These are phyloP conservation scores for Oenanthe javanica DNA, from an alignment of 140 eudicot species.

Conservation along the genomic window DNA sequence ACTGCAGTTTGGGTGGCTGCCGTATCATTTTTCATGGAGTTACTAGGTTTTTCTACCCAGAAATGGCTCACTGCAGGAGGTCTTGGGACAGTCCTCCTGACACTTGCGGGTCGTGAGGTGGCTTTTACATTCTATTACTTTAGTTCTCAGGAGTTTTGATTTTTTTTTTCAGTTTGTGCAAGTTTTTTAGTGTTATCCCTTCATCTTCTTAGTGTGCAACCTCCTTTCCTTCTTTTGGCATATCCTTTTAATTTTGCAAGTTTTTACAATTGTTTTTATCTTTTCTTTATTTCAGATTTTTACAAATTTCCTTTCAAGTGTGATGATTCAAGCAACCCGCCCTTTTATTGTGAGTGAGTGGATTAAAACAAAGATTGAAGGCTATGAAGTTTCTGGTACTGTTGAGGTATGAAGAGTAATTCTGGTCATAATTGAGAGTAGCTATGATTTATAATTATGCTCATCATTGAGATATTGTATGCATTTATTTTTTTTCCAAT, in stretches of 20 bases:
- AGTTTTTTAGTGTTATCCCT: background rate
- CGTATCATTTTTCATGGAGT: conserved; percentile 88
- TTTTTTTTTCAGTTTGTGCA: background rate
- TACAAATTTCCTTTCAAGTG: conserved; percentile 92
- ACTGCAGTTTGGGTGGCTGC: conserved; percentile 97
- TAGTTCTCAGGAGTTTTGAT: background rate
- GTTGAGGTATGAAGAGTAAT: conserved; percentile 65
- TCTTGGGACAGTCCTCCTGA: conserved; percentile 90
- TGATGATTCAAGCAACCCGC: conserved; percentile 91
- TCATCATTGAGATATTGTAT: background rate
- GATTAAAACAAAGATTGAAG: conserved; percentile 94
- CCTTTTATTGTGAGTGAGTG: conserved; percentile 88
- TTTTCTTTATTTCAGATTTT: conserved; percentile 50
- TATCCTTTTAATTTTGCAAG: background rate
- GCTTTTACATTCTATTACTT: conserved; percentile 3
- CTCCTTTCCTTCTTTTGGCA: background rate
- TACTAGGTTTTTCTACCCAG: conserved; percentile 94
- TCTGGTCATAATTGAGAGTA: background rate
- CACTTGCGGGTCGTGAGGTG: conserved; percentile 99
- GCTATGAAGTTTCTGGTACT: conserved; percentile 95
- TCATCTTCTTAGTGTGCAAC: background rate
- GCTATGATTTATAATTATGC: background rate
- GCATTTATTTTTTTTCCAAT: background rate
- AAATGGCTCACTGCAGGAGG: conserved; percentile 99
- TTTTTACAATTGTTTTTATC: conserved; percentile 2